Conservation (phyloP, 805 yeast species). For the Lipomyces kockii region DNA sequence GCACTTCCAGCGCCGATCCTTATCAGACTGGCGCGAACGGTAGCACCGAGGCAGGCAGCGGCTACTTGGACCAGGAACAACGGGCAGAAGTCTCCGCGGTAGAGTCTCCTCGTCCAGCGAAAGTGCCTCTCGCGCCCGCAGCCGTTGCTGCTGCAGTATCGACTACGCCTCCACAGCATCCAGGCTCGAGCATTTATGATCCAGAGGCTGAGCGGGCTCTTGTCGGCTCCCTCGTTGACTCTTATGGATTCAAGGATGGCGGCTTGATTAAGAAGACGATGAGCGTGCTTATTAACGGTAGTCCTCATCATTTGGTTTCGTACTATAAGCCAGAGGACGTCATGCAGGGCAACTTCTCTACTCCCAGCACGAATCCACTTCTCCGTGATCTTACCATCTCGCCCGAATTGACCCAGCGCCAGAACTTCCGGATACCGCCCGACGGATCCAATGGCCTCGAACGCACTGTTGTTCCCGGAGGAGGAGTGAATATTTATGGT, state of each 20-base stretch:
- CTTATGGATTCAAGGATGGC: constrained; percentile 66
- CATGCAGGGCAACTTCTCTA: constrained; percentile 54
- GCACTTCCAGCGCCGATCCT: constrained; percentile 27
- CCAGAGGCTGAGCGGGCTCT: constrained; percentile 49
- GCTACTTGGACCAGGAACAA: constrained; percentile 17
- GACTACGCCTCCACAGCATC: constrained; percentile 3
- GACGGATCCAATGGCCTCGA: constrained; percentile 37
- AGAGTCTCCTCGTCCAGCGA: constrained; percentile 9
- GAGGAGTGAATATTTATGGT: constrained; percentile 8
- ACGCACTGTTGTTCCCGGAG: constrained; percentile 29
- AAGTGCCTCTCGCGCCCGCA: neutral
- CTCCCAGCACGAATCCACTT: constrained; percentile 60
- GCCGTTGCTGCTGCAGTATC: constrained; percentile 31
- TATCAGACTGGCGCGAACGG: constrained; percentile 27
- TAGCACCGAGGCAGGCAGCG: constrained; percentile 9
- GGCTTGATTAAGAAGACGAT: constrained; percentile 86
- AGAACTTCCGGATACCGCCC: constrained; percentile 46
- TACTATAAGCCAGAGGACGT: constrained; percentile 83
- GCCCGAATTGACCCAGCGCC: constrained; percentile 45
- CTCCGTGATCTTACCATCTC: constrained; percentile 54
- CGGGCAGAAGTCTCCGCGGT: neutral
- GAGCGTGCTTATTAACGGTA: constrained; percentile 58
- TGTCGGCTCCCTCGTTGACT: constrained; percentile 62
- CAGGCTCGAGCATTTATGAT: constrained; percentile 26
- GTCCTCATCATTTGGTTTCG: constrained; percentile 65